Conservation (phyloP, 495 filamentous ascomycete species). For the Saxophila tyrrhenica region DNA sequence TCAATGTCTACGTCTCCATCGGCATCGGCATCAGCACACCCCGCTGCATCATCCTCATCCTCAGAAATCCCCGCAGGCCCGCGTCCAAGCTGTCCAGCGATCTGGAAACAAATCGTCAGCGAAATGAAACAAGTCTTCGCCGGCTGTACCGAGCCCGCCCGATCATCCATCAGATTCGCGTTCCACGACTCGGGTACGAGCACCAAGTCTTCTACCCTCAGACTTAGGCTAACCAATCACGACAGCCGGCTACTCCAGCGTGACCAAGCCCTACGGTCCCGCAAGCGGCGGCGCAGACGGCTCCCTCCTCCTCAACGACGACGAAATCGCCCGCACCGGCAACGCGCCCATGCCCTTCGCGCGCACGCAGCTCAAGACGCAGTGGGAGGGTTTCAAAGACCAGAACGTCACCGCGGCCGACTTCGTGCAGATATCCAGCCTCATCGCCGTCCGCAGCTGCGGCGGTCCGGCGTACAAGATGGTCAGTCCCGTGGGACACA, state of each 20-base stretch:
- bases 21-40: not conserved
- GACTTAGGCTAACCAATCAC: not conserved
- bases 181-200: constrained; percentile 22
- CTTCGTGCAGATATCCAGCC: constrained; percentile 17
- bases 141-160: constrained; percentile 22
- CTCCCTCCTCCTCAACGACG: constrained; percentile 17
- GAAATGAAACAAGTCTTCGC: constrained; percentile 11
- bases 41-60: not conserved
- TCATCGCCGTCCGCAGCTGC: not conserved
- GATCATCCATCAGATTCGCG: constrained; percentile 22
- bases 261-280: constrained; percentile 12
- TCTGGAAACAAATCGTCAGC: not conserved
- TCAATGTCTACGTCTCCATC: not conserved
- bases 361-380: constrained; percentile 8
- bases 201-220: no score
- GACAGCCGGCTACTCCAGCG: constrained; percentile 20
- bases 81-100: not conserved
- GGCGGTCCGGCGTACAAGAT: not conserved
- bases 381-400: constrained; percentile 20
- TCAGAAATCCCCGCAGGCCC: no score
- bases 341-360: constrained; percentile 18
- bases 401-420: constrained; percentile 24
- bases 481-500: no score
- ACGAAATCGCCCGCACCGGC: constrained; percentile 20
- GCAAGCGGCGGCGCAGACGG: constrained; percentile 22